Conservation (phyloP, 139 green algal species). For the Chlorella sp. region DNA sequence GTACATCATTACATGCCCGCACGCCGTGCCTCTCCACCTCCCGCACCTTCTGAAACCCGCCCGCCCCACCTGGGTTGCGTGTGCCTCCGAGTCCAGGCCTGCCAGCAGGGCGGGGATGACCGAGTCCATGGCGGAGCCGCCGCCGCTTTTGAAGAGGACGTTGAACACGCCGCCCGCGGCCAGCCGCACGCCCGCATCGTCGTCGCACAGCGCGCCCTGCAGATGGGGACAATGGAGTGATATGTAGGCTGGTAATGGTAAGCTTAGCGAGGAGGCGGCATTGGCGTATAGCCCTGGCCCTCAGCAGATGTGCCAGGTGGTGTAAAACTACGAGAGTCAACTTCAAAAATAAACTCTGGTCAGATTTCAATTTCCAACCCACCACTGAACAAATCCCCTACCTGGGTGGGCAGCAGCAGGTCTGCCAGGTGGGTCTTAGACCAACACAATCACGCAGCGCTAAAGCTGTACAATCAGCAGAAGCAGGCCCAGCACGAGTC, state of each 20-base stretch:
- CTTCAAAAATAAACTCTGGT: too few species aligned
- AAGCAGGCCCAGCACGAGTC: background rate
- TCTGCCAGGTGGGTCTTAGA: too few species aligned
- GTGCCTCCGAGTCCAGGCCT: slow-evolving; percentile 60
- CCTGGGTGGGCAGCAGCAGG: slow-evolving; percentile 83
- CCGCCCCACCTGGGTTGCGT: slow-evolving; percentile 20
- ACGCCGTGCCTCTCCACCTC: background rate
- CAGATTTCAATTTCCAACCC: too few species aligned
- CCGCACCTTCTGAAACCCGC: background rate
- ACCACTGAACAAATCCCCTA: too few species aligned
- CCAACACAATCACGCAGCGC: too few species aligned
- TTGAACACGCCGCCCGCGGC: slow-evolving; percentile 89
- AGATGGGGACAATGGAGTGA: background rate
- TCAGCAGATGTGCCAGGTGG: too few species aligned
- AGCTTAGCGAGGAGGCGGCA: background rate
- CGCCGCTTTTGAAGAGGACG: slow-evolving; percentile 85
- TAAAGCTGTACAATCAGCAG: too few species aligned
- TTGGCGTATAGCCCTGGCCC: too few species aligned
- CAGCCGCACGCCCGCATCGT: slow-evolving; percentile 62
- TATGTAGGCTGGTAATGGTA: too few species aligned
- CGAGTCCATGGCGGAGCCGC: slow-evolving; percentile 75
- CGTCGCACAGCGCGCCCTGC: slow-evolving; percentile 85
- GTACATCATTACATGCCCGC: too few species aligned
- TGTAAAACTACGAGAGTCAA: too few species aligned
- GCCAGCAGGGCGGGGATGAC: slow-evolving; percentile 85